Evolutionary conservation across 768 basidiomycete species (phyloP), one percentile per base, ranked within the genome.

Genomic region (Tephrocybe sp.): DNA sequence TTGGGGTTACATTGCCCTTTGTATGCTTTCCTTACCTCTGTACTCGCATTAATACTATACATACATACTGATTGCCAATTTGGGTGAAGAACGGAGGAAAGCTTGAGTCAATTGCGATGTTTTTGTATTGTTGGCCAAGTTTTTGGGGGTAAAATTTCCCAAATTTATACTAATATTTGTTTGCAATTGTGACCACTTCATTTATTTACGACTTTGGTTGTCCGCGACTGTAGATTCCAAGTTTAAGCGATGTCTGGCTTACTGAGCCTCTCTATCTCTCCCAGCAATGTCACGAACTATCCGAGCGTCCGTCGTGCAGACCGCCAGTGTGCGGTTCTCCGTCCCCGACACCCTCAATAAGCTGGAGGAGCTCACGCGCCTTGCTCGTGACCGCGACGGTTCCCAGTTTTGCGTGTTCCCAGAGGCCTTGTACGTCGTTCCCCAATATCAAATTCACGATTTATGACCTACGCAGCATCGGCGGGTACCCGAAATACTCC

Each of bases 401-500:
- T 65, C 72, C 0, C 76, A 80, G 55, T 60, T 82, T 1, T 77
- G 70, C 16, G 76, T 82, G 18, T 82, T 82, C 56, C 81, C 80
- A 13, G 80, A 82, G 60, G 80, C 78, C 18, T 82, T 82, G 80
- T 80, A 28, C 25, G 37, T 28, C 44, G 9, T 12, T 44, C 22
- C 6, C 22, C 15, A 30, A 24, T 44, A 11, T 9, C 15, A 9
- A n/a, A 8, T 15, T 36, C 8, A 44, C 27, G 21, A 15, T 18
- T 27, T 9, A 22, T 9, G 19, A 38, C 4, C 8, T 49, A 16
- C 18, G 34, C 15, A 60, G 59, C 43, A 53, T 61, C 19, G 82
- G 82, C 4, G 82, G 82, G 2, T 84, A 84, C 57, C 82, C 83
- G 8, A 82, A 81, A 55, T 69, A 73, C 64, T 81, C 79, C 1